Evolutionary conservation across 2,329 filamentous ascomycete species (phyloP), one percentile per base, ranked within the genome.

Genomic region (Aspergillus pseudotamarii): DNA sequence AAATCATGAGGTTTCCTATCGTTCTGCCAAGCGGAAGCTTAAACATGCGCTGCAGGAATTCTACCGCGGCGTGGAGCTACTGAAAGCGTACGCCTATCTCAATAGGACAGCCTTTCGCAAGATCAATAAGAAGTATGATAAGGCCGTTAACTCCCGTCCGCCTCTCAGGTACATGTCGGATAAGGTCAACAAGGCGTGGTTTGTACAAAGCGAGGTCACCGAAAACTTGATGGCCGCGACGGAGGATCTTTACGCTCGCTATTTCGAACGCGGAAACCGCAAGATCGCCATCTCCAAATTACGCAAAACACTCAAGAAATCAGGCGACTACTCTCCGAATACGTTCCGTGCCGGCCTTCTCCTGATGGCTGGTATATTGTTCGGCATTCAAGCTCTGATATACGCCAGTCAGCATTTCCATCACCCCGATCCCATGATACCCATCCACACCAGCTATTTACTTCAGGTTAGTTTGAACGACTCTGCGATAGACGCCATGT

Each of bases 91-190:
- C 72, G 90, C 93, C 1, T 81, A 96, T 26, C 83, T 97, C 16
- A 99, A 99, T 76, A 87, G 93, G 56, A 97, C 93, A 0, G 95
- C 93, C 0, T 98, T 98, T 73, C 89, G 94, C 36, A 99, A 99
- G 78, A 93, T 99, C 74, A 97, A 96, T 80, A 99, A 99, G 78
- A 99, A 99, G 79, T 98, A 96, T 75, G 94, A 98, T 83, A 99
- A 98, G 80, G 88, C 91, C 2, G 88, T 93, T 61, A 88, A 93
- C 70, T 90, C 93, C 46, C 86, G 90, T 12, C 92, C 92, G 0
- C 86, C 90, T 0, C 86, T 91, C 73, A 87, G 90, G 32, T 98
- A 94, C 77, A 91, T 97, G 86, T 90, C 89, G 36, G 94, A 97
- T 70, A 94, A 94, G 74, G 93, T 99, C 70, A 94, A 92, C 80